A percentile compares a stretch with the other conserved stretches of the same genome.
Conservation (phyloP, 2,329 filamentous ascomycete species). For the Alternaria sp. region DNA sequence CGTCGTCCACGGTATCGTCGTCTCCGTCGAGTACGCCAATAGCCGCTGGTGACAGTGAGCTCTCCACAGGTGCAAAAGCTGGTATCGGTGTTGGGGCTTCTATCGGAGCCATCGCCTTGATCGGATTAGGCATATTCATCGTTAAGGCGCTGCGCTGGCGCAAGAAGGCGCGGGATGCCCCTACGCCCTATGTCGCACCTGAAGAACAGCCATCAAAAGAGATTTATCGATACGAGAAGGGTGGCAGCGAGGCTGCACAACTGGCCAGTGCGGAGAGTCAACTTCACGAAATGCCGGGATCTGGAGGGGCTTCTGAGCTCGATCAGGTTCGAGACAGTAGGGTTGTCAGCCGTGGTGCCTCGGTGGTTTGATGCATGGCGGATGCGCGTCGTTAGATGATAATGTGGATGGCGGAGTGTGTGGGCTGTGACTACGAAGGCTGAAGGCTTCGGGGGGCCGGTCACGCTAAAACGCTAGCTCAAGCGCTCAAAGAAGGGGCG, state of each 20-base stretch:
- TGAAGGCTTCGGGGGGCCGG: neutral
- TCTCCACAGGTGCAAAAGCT: conserved; percentile 2
- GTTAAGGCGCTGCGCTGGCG: conserved; percentile 15
- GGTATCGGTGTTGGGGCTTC: conserved; percentile 5
- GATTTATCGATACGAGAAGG: neutral
- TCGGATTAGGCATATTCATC: conserved; percentile 8
- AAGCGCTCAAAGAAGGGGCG: neutral
- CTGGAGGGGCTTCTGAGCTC: neutral
- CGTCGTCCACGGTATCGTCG: neutral
- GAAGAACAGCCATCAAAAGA: neutral
- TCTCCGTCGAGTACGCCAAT: neutral
- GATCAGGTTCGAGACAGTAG: neutral
- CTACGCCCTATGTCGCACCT: neutral
- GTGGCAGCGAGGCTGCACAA: neutral
- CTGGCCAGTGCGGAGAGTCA: conserved; percentile 2
- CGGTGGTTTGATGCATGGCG: neutral
- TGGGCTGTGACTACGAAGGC: neutral
- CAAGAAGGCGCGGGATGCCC: neutral
- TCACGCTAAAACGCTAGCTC: neutral
- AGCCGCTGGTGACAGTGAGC: neutral
- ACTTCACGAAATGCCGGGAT: conserved; percentile 4
- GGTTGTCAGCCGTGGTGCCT: neutral
- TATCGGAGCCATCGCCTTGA: conserved; percentile 6
- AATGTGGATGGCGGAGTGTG: neutral
- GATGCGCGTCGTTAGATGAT: neutral